Base-by-base conservation (phyloP, 805 yeast genomes). In the Candida cerambycidarum region DNA sequence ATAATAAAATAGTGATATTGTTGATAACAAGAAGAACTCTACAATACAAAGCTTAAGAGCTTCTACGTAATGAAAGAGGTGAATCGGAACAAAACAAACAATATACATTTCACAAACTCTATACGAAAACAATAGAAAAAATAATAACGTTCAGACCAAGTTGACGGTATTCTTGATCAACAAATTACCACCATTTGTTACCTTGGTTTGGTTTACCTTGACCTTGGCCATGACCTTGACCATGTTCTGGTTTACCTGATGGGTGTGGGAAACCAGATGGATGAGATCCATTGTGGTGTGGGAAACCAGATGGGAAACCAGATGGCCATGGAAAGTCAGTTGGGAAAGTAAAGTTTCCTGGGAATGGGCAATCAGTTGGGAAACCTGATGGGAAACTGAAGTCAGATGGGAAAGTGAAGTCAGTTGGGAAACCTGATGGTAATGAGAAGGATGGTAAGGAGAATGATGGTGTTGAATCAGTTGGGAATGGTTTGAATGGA, bases 401-500 rank as follows among this genome's bases (percentile, higher is more conserved):
- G 13, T 16, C 31, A n/a, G 31, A 5, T 28, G 31, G 31, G 4
- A 28, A 14, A 28, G 28, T 25, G 31, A 28, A n/a, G 4, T 28
- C 31, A 13, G 31, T 13, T 28, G 38, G 27, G 8, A 33, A 33
- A 13, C 34, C 18, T 21, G 23, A 21, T 14, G 32, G 35, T 12
- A 27, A 9, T 17, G 12, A 21, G 8, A 6, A 12, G 16, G 16
- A 17, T 25, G 38, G 28, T 7, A 37, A 13, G 34, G 9, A 44
- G 38, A 39, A 32, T 40, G 44, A 42, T 25, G 35, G 27, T 40
- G 44, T 42, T 25, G 35, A 41, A 11, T 27, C 42, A 19, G 42
- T 32, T n/a, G 42, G 43, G 19, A 41, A 14, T 28, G 21, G 5
- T 15, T 44, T 35, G 28, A 39, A 43, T 25, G 45, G 51, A 33